phyloP scores from a whole-genome alignment of 306 rosid species.

The Cucurbita argyrosperma region DNA sequence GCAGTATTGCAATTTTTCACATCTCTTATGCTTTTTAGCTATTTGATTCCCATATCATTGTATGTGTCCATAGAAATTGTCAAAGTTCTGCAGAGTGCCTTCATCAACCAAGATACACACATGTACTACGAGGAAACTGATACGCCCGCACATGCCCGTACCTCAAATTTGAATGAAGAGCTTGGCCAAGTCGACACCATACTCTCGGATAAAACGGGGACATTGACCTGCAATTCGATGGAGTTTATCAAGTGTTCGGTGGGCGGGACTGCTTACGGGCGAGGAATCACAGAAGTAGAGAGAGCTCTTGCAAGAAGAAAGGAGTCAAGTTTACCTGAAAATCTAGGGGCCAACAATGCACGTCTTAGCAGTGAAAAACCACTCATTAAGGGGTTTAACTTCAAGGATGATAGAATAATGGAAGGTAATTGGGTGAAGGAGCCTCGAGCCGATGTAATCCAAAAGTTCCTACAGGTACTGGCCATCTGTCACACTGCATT shows the following conservation, averaged over 20 bases:
- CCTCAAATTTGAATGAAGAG: slow-evolving; percentile 95
- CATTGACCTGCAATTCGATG: slow-evolving; percentile 96
- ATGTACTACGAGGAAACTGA: slow-evolving; percentile 88
- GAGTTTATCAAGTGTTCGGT: slow-evolving; percentile 94
- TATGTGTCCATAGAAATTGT: slow-evolving; percentile 94
- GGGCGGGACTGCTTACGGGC: slow-evolving; percentile 76
- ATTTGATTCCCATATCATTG: slow-evolving; percentile 87
- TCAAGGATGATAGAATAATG: slow-evolving; percentile 74
- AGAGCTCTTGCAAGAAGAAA: slow-evolving; percentile 58
- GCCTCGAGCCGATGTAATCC: slow-evolving; percentile 53
- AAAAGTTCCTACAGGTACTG: slow-evolving; percentile 48
- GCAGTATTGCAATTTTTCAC: slow-evolving; percentile 76
- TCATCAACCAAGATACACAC: slow-evolving; percentile 69
- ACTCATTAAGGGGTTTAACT: slow-evolving; percentile 69
- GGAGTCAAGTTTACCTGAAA: slow-evolving; percentile 26
- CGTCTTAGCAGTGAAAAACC: slow-evolving; percentile 25
- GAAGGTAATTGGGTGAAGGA: slow-evolving; percentile 64
- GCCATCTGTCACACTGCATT: slow-evolving; percentile 90
- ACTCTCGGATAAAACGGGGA: slow-evolving; percentile 94
- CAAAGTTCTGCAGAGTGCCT: slow-evolving; percentile 77
- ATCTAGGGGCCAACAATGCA: slow-evolving; percentile 17
- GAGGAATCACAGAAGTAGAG: slow-evolving; percentile 84
- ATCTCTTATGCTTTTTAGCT: slow-evolving; percentile 73
- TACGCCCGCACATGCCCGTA: slow-evolving; percentile 83
- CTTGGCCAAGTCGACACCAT: slow-evolving; percentile 97